Evolutionary conservation across 2,329 filamentous ascomycete species (phyloP), one percentile per base, ranked within the genome.

Genomic region (Zymoseptoria tritici): DNA sequence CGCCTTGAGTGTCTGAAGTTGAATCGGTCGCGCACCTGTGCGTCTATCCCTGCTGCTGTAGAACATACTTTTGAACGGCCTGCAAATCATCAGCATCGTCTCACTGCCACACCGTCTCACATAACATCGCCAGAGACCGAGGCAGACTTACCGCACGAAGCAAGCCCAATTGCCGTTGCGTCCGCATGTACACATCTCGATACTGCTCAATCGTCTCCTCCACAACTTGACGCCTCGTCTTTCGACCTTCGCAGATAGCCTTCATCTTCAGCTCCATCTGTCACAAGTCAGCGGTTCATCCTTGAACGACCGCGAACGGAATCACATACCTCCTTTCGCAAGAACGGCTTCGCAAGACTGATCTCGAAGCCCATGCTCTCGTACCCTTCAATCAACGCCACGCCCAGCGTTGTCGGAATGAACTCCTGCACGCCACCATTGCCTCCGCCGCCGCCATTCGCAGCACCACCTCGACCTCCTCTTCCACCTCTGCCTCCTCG

Each of bases 191-290:
- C 13, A 97, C 90, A 57, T 86, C 85, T 55, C 87, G 85, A 74
- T 97, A 99, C 78, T 94, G 90, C 62, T 87, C 83, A 58, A 99
- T 79, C 72, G 89, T 96, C 73, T 96, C 87, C 57, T 86, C 81
- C 50, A 99, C 82, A 53, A 99, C 90, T 20, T 84, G 83, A 57
- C 83, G 81, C 69, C 85, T 87, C 36, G 87, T 89, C 64, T 85
- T 88, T 56, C 84, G 85, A 24, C 94, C 94, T 61, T 93, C 91
- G 75, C 94, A 97, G 59, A 99, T 97, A 60, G 90, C 90, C 73
- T 92, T 94, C 93, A 99, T 97, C 73, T 91, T 90, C 62, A 91
- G 78, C 76, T 99, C 94, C 91, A 97, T 97, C 80, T 81, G 65
- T 55, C 20, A 19, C 6, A 20, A 9, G 49, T 68, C 36, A 65